These are phyloP conservation scores for Candida albicans DNA, from an alignment of 1,139 yeast species.

Conservation along the genomic window DNA sequence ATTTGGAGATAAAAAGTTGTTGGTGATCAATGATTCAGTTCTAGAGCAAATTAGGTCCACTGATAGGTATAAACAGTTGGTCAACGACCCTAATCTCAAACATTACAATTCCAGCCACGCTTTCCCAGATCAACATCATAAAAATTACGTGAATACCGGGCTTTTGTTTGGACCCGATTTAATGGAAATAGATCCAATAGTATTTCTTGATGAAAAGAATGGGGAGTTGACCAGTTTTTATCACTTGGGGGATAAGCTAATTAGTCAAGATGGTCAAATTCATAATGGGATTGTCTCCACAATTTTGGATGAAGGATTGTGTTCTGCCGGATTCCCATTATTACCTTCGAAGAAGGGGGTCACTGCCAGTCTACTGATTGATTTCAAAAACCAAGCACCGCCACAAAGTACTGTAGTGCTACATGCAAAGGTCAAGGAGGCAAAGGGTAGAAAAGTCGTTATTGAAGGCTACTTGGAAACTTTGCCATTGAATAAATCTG, in stretches of 20 bases:
- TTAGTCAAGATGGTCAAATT: conserved; percentile 70
- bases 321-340: conserved; percentile 81
- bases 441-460: conserved; percentile 78
- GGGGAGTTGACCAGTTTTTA: conserved; percentile 60
- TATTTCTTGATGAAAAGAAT: conserved; percentile 46
- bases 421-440: conserved; percentile 63
- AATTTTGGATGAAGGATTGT: conserved; percentile 80
- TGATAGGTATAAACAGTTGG: conserved; percentile 31
- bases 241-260: conserved; percentile 66
- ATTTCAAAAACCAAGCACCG: conserved; percentile 65
- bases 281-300: conserved; percentile 90
- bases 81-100: conserved; percentile 24
- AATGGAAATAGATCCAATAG: conserved; percentile 66
- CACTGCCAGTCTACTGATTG: conserved; percentile 72
- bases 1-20: conserved; percentile 18
- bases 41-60: conserved; percentile 32
- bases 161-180: conserved; percentile 60
- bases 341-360: conserved; percentile 90
- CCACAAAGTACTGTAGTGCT: conserved; percentile 68
- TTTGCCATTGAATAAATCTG: conserved; percentile 27
- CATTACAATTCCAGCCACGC: conserved; percentile 37
- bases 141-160: conserved; percentile 67
- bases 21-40: conserved; percentile 33
- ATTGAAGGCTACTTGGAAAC: conserved; percentile 66
- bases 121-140: conserved; percentile 62